phyloP scores from a whole-genome alignment of 2,329 filamentous ascomycete species.

The Apiospora malaysiana region DNA sequence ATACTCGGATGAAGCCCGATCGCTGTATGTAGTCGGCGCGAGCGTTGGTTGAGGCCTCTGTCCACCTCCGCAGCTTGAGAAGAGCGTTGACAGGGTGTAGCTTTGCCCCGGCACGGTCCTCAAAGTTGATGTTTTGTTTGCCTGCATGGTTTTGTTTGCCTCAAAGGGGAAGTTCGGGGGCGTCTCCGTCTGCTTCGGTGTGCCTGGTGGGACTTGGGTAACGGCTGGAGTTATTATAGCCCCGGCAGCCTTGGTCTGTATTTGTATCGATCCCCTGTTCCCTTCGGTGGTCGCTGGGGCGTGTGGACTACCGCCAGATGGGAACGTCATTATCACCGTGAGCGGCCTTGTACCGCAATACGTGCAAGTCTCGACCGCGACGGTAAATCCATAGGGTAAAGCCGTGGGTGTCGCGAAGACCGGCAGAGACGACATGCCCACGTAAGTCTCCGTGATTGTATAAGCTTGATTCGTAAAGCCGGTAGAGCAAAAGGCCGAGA shows the following conservation, averaged over 20 bases:
- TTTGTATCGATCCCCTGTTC: not conserved
- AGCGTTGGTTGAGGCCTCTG: not conserved
- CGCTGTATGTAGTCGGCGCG: not conserved
- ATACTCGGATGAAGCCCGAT: not conserved
- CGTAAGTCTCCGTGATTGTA: conserved; percentile 33
- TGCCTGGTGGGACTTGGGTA: not conserved
- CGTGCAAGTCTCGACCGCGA: conserved; percentile 26
- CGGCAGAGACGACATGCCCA: conserved; percentile 31
- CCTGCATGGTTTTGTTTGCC: not conserved
- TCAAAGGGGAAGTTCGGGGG: not conserved
- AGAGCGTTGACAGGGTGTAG: not conserved
- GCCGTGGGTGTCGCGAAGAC: conserved; percentile 27
- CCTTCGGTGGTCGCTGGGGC: not conserved
- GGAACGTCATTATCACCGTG: not conserved
- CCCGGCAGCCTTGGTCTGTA: not conserved
- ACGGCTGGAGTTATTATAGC: not conserved
- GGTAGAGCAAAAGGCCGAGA: conserved; percentile 25
- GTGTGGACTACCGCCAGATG: not conserved
- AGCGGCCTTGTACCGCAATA: not conserved
- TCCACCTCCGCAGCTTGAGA: not conserved
- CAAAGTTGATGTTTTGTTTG: not conserved
- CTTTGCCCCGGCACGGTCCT: not conserved
- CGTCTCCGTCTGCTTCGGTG: not conserved
- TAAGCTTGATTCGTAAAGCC: conserved; percentile 27
- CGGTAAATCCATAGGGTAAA: conserved; percentile 31